Conservation (phyloP, 495 filamentous ascomycete species). For the Lophium mytilinum region DNA sequence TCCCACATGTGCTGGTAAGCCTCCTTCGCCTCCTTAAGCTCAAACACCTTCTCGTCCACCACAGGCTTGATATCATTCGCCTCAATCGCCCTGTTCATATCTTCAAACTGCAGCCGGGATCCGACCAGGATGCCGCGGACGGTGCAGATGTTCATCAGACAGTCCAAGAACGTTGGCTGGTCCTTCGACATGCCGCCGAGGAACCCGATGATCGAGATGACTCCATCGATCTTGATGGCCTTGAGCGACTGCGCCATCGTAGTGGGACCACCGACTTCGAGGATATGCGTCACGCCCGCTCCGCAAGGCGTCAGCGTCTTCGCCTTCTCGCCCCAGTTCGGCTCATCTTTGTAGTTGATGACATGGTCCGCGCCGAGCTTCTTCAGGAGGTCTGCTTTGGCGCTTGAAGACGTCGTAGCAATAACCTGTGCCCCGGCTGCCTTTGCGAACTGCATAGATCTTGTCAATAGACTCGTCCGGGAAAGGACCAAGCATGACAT, state of each 20-base stretch:
- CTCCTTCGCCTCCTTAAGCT: slow-evolving; percentile 29
- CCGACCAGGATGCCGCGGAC: slow-evolving; percentile 35
- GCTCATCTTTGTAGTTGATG: slow-evolving; percentile 64
- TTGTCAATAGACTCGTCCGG: not conserved
- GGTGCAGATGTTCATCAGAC: slow-evolving; percentile 29
- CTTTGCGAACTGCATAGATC: slow-evolving; percentile 60
- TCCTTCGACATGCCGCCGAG: slow-evolving; percentile 32
- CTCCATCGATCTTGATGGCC: slow-evolving; percentile 35
- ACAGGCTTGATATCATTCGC: slow-evolving; percentile 35
- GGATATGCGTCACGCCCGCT: slow-evolving; percentile 58
- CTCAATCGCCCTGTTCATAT: slow-evolving; percentile 36
- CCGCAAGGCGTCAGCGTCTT: slow-evolving; percentile 52
- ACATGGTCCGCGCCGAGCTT: slow-evolving; percentile 69
- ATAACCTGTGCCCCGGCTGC: slow-evolving; percentile 75
- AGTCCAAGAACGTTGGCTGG: slow-evolving; percentile 32
- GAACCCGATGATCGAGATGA: slow-evolving; percentile 38
- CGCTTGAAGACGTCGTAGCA: slow-evolving; percentile 62
- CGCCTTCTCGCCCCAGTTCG: slow-evolving; percentile 71
- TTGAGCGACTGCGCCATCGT: slow-evolving; percentile 36
- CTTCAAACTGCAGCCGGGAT: slow-evolving; percentile 32
- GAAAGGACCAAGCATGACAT: slow-evolving; percentile 15
- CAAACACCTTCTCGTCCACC: slow-evolving; percentile 35
- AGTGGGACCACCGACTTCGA: slow-evolving; percentile 37
- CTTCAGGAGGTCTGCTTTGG: slow-evolving; percentile 60
- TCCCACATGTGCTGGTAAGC: slow-evolving; percentile 53